These are phyloP conservation scores for Xylariaceae sp. DNA, from an alignment of 2,329 filamentous ascomycete genomes.

Conservation along the genomic window DNA sequence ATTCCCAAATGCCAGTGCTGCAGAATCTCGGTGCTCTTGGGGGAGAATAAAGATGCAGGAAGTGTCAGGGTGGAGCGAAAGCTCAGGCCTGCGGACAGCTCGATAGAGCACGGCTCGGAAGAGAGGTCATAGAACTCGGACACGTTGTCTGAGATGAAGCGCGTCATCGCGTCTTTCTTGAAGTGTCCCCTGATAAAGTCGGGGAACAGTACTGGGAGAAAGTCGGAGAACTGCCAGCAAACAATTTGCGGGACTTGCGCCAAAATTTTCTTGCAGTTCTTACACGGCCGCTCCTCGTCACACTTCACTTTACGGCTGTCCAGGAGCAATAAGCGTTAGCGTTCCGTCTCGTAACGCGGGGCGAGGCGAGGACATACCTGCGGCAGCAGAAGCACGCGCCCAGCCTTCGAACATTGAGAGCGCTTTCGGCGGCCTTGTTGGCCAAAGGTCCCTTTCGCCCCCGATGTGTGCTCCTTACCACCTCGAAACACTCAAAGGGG, in stretches of 20 bases:
- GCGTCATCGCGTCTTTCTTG: conserved; percentile 54
- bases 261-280: conserved; percentile 61
- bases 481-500: conserved; percentile 61
- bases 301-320: conserved; percentile 62
- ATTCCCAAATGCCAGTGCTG: conserved; percentile 57
- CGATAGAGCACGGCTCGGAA: conserved; percentile 48
- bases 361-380: conserved; percentile 29
- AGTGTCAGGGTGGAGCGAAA: conserved; percentile 55
- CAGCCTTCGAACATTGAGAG: conserved; percentile 58
- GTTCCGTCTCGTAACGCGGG: neutral
- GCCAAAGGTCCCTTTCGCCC: conserved; percentile 63
- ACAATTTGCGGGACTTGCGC: conserved; percentile 58
- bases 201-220: conserved; percentile 58
- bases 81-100: conserved; percentile 54
- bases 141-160: conserved; percentile 57
- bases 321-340: neutral
- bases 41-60: conserved; percentile 58
- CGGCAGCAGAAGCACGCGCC: conserved; percentile 67
- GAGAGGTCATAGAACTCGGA: conserved; percentile 15
- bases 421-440: conserved; percentile 59
- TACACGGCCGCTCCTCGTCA: conserved; percentile 60
- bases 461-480: conserved; percentile 57
- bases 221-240: conserved; percentile 66
- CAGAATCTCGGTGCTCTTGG: conserved; percentile 53
- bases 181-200: conserved; percentile 58